Percentiles rank a stretch among this genome's conserved stretches.
Conservation (phyloP, 2,329 filamentous ascomycete genomes). For the Ophiostoma fasciatum region DNA sequence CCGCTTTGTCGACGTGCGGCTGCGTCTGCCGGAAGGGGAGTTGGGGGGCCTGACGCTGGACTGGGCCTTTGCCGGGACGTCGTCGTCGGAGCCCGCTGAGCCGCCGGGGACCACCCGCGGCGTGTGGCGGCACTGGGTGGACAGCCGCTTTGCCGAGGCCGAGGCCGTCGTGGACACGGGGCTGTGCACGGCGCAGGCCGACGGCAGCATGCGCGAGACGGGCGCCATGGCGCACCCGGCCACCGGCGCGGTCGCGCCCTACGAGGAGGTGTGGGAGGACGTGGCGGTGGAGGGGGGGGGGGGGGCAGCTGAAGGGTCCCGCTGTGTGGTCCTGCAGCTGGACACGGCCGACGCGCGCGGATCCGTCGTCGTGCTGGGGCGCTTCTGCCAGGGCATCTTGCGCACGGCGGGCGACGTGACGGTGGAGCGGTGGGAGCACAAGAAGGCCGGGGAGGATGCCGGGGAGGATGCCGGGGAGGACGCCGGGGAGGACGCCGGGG, state of each 20-base stretch:
- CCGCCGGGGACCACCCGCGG: conserved; percentile 20
- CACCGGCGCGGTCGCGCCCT: conserved; percentile 33
- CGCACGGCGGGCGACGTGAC: conserved; percentile 26
- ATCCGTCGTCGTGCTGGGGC: conserved; percentile 36
- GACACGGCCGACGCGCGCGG: conserved; percentile 25
- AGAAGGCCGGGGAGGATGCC: neutral
- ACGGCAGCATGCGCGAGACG: conserved; percentile 35
- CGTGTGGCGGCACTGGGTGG: conserved; percentile 45
- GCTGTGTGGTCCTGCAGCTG: conserved; percentile 26
- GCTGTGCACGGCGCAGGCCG: conserved; percentile 32
- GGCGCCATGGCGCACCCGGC: conserved; percentile 45
- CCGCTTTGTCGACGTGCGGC: conserved; percentile 47
- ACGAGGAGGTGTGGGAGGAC: conserved; percentile 52
- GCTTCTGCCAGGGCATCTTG: conserved; percentile 40
- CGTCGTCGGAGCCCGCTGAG: conserved; percentile 21
- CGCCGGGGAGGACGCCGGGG: neutral
- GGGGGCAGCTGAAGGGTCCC: conserved; percentile 5
- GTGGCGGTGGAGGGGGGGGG: conserved; percentile 17
- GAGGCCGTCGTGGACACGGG: conserved; percentile 36
- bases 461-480: neutral
- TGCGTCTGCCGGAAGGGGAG: conserved; percentile 46
- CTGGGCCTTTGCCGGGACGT: conserved; percentile 50
- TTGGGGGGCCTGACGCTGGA: conserved; percentile 46
- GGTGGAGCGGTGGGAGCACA: conserved; percentile 41
- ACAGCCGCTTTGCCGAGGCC: conserved; percentile 30